Evolutionary conservation across 108 stramenopile genomes (phyloP).

Genomic region (Discostella pseudostelligera): DNA sequence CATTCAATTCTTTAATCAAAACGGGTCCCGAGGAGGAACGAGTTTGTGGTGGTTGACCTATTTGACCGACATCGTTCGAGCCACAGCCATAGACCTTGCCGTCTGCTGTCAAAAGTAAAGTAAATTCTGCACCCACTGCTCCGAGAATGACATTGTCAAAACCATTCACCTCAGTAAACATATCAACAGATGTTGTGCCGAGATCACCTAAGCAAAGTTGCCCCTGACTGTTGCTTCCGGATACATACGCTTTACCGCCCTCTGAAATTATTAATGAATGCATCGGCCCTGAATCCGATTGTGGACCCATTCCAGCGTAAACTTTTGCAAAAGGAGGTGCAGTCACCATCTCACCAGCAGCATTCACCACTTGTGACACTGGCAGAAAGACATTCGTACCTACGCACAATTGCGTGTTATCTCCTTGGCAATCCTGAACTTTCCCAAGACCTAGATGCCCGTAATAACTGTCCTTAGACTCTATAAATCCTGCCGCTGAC

Average conservation of each 20-base stretch:
- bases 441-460: slow-evolving; percentile 42
- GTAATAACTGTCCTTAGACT: slow-evolving; percentile 31
- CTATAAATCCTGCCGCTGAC: slow-evolving; percentile 34
- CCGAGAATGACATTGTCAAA: slow-evolving; percentile 12
- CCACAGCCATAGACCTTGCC: slow-evolving; percentile 53
- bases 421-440: neutral
- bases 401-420: neutral
- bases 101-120: slow-evolving; percentile 37
- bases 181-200: slow-evolving; percentile 5
- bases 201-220: slow-evolving; percentile 42
- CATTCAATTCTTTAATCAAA: slow-evolving; percentile 6
- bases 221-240: slow-evolving; percentile 40
- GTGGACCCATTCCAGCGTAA: slow-evolving; percentile 32
- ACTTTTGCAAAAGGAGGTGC: slow-evolving; percentile 27
- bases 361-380: slow-evolving; percentile 22
- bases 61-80: slow-evolving; percentile 52
- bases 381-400: neutral
- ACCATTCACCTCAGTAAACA: slow-evolving; percentile 18
- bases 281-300: slow-evolving; percentile 31
- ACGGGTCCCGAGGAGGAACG: slow-evolving; percentile 9
- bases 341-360: slow-evolving; percentile 16
- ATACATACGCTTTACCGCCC: slow-evolving; percentile 32
- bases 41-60: slow-evolving; percentile 29
- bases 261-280: slow-evolving; percentile 38
- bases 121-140: slow-evolving; percentile 45